A percentile compares a stretch with the other conserved stretches of the same genome.
phyloP scores from a whole-genome alignment of 140 eudicot genomes.

The Bidens hawaiensis region DNA sequence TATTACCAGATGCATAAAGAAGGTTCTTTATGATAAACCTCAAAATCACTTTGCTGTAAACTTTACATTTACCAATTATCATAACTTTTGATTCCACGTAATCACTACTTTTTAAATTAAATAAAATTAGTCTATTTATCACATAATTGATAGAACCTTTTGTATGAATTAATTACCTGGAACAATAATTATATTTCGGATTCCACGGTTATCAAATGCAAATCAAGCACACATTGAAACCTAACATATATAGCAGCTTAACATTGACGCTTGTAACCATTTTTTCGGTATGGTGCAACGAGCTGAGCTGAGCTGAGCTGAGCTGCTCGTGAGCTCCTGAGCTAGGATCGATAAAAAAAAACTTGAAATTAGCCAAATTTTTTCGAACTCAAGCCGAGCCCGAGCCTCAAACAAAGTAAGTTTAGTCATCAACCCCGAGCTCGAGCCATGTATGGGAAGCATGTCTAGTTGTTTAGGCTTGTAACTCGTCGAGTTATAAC shows the following conservation, averaged over 20 bases:
- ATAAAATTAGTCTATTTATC: not conserved
- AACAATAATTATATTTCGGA: not conserved
- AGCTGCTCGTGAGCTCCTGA: no score
- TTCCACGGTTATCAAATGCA: not conserved
- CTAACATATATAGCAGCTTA: not conserved
- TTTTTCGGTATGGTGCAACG: not conserved
- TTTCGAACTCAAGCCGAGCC: no score
- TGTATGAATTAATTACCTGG: not conserved
- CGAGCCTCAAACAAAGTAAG: no score
- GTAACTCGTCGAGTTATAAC: no score
- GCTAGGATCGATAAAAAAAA: no score
- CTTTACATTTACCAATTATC: not conserved
- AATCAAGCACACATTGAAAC: conserved; percentile 9
- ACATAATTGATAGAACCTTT: not conserved
- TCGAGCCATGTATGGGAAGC: no score
- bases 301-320: no score
- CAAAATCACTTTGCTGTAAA: not conserved
- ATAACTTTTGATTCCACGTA: not conserved
- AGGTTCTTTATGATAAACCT: not conserved
- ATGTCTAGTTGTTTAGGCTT: no score
- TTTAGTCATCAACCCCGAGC: no score
- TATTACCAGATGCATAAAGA: conserved; percentile 91
- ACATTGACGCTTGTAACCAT: not conserved
- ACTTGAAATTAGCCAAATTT: no score
- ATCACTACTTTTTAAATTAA: no score